Base-by-base conservation (phyloP, 176 grass and related monocot genomes). In the Puya raimondii region DNA sequence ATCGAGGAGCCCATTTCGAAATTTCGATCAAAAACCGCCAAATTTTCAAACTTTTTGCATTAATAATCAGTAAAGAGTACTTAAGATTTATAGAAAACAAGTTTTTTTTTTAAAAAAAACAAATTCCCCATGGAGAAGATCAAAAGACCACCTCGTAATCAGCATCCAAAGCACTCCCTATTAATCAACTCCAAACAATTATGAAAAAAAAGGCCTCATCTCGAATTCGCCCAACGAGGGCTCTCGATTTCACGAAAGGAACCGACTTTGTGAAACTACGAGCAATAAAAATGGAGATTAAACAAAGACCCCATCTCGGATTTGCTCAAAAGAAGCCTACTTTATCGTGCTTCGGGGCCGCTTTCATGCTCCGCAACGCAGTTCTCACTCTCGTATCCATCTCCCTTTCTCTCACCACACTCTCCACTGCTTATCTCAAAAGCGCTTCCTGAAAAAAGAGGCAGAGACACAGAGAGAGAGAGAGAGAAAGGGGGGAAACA, bases 261-360 rank as follows among this genome's bases (percentile, higher is more conserved):
- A 17, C 48, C 67, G 64, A 53, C 61, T 84, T 83, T 77, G 66
- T 10, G 16, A 51, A 11, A 47, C 69, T 51, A 48, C 17, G 80
- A 78, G 50, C 47, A 52, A 65, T 64, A 66, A 23, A 25, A 17
- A 10, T 56, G 51, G 56, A 70, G 47, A 18, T 61, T 42, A 79
- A 76, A 72, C 72, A 70, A 84, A 56, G 11, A 10, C 53, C 53
- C 0, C 12, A 64, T 74, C 74, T 74, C 73, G 74, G 65, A 47
- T 67, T 57, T 64, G 42, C 69, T 51, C 68, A 71, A 61, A 68
- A 53, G 61, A 80, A 76, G 63, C 87, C 68, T 91, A 93, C 94
- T 85, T 88, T 88, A 69, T 72, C 80, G 79, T 73, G 52, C 82
- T 80, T 90, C 23, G 70, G 48, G 57, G 84, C 25, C 2, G 77